Percentiles rank a stretch among this genome's conserved stretches.
Evolutionary conservation across 108 stramenopile genomes (phyloP).

Genomic region (Fistulifera solaris): DNA sequence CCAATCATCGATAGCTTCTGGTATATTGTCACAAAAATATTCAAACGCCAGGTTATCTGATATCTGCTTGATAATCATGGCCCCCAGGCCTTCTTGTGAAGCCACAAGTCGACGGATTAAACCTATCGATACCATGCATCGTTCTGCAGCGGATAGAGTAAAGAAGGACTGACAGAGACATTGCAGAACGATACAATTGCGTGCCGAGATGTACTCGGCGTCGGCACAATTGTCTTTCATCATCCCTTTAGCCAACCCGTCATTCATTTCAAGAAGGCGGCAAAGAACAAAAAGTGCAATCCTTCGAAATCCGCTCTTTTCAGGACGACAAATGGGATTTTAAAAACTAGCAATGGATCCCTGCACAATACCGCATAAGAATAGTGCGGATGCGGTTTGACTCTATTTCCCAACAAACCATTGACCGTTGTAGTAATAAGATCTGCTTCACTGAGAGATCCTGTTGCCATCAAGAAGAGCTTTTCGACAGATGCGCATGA

Average conservation of each 20-base stretch:
- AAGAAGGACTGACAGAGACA: too few relatives aligned
- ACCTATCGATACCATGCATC: constrained; percentile 34
- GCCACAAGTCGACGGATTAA: constrained; percentile 39
- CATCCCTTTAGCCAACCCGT: too few relatives aligned
- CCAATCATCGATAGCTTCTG: constrained; percentile 54
- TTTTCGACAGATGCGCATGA: constrained; percentile 31
- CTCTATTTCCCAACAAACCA: constrained; percentile 34
- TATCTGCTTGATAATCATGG: constrained; percentile 52
- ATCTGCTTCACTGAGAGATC: constrained; percentile 21
- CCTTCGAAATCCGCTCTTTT: constrained; percentile 37
- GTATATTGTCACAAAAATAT: constrained; percentile 59
- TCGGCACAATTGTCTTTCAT: too few relatives aligned
- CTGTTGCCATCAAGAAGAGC: constrained; percentile 30
- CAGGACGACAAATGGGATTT: constrained; percentile 51
- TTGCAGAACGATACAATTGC: too few relatives aligned
- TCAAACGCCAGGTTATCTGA: constrained; percentile 36
- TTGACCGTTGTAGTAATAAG: constrained; percentile 27
- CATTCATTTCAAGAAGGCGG: too few relatives aligned
- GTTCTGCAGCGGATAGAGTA: constrained; percentile 3
- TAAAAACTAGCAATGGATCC: constrained; percentile 58
- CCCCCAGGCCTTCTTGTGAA: constrained; percentile 38
- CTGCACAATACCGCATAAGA: constrained; percentile 41
- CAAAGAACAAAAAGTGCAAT: constrained; percentile 22
- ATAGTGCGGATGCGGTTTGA: constrained; percentile 27
- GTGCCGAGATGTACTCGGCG: neutral